Conservation (phyloP, 176 grass and related monocot species). For the Guadua angustifolia region DNA sequence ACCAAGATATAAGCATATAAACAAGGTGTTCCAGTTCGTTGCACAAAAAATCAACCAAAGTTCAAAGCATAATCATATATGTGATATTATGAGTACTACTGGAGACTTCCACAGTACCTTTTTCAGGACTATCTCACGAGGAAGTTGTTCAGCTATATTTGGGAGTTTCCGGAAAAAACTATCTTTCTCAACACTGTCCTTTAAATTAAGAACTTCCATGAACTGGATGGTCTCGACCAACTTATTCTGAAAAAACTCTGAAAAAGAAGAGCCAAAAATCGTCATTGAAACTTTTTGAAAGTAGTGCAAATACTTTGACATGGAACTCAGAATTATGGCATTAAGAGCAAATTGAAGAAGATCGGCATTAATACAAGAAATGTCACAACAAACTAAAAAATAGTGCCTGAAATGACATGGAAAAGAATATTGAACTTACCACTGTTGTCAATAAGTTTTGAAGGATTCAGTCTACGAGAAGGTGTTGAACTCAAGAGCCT, state of each 20-base stretch:
- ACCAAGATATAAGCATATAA: slow-evolving; percentile 28
- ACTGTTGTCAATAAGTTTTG: slow-evolving; percentile 98
- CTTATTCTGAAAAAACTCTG: slow-evolving; percentile 99
- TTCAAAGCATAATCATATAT: slow-evolving; percentile 33
- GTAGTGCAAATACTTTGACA: not conserved
- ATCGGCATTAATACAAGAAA: slow-evolving; percentile 17
- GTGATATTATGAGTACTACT: slow-evolving; percentile 1
- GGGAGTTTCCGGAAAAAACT: slow-evolving; percentile 97
- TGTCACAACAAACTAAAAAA: not conserved
- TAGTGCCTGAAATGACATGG: slow-evolving; percentile 10
- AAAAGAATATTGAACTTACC: slow-evolving; percentile 57
- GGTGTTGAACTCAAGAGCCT: slow-evolving; percentile 90
- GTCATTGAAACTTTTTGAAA: slow-evolving; percentile 9
- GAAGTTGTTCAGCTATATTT: slow-evolving; percentile 92
- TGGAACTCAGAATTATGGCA: not conserved
- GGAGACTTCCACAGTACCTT: slow-evolving; percentile 63
- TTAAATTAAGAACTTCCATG: slow-evolving; percentile 97
- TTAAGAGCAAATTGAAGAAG: slow-evolving; percentile 12
- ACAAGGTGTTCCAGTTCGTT: slow-evolving; percentile 20
- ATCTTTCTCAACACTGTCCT: slow-evolving; percentile 98
- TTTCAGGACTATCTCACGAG: slow-evolving; percentile 94
- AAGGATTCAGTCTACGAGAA: slow-evolving; percentile 94
- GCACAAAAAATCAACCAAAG: not conserved
- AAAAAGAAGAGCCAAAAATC: slow-evolving; percentile 47
- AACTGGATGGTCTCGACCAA: slow-evolving; percentile 98